phyloP scores from a whole-genome alignment of 495 filamentous ascomycete species.

The Hyaloscypha finlandica region DNA sequence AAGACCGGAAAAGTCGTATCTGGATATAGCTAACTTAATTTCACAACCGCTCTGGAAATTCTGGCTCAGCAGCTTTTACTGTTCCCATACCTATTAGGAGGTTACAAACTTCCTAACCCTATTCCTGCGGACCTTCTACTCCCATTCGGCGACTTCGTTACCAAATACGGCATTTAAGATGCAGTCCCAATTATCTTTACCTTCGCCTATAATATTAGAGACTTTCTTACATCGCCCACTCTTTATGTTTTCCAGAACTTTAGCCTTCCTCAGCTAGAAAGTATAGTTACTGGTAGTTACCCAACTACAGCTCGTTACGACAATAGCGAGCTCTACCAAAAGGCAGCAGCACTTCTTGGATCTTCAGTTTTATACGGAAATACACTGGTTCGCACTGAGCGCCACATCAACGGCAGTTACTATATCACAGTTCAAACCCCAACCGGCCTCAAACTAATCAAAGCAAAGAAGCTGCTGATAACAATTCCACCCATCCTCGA shows the following conservation, averaged over 20 bases:
- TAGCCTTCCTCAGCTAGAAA: slow-evolving; percentile 8
- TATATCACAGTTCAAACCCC: slow-evolving; percentile 41
- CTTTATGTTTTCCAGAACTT: slow-evolving; percentile 35
- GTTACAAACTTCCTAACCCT: slow-evolving; percentile 35
- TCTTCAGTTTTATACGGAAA: slow-evolving; percentile 36
- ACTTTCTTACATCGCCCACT: slow-evolving; percentile 29
- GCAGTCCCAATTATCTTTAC: slow-evolving; percentile 16
- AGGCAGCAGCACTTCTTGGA: slow-evolving; percentile 36
- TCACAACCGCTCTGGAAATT: neutral
- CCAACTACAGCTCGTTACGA: slow-evolving; percentile 36
- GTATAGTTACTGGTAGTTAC: slow-evolving; percentile 28
- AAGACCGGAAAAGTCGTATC: slow-evolving; percentile 9
- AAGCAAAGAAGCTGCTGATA: slow-evolving; percentile 49
- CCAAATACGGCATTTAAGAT: slow-evolving; percentile 37
- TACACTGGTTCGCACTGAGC: slow-evolving; percentile 34
- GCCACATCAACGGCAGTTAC: slow-evolving; percentile 28
- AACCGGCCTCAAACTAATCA: slow-evolving; percentile 39
- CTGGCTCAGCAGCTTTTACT: neutral
- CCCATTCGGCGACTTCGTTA: slow-evolving; percentile 37
- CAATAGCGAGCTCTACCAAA: slow-evolving; percentile 45
- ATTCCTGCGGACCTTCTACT: slow-evolving; percentile 37
- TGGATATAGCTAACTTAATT: slow-evolving; percentile 11
- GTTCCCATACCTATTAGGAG: slow-evolving; percentile 15
- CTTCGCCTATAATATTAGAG: slow-evolving; percentile 22
- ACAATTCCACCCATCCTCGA: slow-evolving; percentile 44